Base-by-base conservation (phyloP, 257 asterid genomes). In the Gentiana macrophylla region DNA sequence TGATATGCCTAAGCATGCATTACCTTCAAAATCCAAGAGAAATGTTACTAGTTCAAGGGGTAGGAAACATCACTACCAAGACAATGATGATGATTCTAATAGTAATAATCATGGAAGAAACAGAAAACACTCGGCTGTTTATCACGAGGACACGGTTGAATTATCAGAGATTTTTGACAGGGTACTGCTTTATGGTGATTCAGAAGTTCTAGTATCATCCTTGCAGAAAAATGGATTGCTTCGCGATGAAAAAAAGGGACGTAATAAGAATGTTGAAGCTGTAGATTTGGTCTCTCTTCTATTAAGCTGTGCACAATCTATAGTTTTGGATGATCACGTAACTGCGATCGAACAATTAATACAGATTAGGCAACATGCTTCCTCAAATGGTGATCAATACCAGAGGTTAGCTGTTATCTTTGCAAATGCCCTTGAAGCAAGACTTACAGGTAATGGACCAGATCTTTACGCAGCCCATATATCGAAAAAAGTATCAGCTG, bases 361-460 rank as follows among this genome's bases (percentile, higher is more conserved):
- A 41, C 72, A 66, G 50, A 73, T 80, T 43, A 58, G 86, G 55
- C 65, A 59, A 3, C 73, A 79, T 12, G 69, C 71, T 3, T 78
- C 89, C 2, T 76, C 82, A 1, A 52, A 56, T 12, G 90, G 94
- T 2, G 80, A 76, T 35, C 64, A 78, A 1, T 71, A 73, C 38
- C 77, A 82, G 74, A 62, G 91, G 35, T 37, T 79, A 57, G 82
- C 94, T 0, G 84, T 77, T 37, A 77, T 52, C 66, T 81, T 79
- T 34, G 83, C 80, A 24, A 72, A 81, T 32, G 88, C 84, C 4
- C 75, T 84, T 0, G 91, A 82, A 45, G 91, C 91, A 0, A 69
- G 94, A 2, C 55, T 79, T 65, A 52, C 73, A 0, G 90, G 79
- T 4, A 79, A 81, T 2, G 94, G 94, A 13, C 46, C 84, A 0